Conservation (phyloP, 2,329 filamentous ascomycete genomes). For the Corniculantispora saksenae region DNA sequence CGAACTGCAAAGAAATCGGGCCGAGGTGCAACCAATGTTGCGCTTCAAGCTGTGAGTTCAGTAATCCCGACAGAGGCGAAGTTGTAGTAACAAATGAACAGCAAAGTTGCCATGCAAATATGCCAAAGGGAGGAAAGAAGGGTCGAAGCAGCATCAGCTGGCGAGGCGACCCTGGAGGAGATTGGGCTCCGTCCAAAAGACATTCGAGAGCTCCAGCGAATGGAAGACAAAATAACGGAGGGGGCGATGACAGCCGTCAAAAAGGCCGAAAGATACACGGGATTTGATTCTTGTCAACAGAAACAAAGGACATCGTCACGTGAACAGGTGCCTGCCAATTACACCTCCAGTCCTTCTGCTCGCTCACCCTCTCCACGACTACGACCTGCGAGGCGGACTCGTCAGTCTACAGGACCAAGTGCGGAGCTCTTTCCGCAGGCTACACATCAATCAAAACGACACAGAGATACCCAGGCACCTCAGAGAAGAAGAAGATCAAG, state of each 20-base stretch:
- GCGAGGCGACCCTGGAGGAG: not conserved
- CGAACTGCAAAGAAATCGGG: not conserved
- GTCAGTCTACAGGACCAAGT: not conserved
- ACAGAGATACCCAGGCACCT: not conserved
- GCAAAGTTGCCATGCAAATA: not conserved
- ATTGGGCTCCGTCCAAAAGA: not conserved
- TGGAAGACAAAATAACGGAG: not conserved
- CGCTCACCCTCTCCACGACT: not conserved
- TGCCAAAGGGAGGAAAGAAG: not conserved
- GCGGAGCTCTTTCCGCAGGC: not conserved
- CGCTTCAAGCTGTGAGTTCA: not conserved
- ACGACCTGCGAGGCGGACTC: not conserved
- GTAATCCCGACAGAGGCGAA: not conserved
- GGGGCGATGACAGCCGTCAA: not conserved
- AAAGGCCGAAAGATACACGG: not conserved
- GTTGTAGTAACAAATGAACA: not conserved
- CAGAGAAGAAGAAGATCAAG: not conserved
- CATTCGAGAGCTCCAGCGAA: slow-evolving; percentile 1
- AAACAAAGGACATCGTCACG: not conserved
- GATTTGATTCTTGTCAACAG: not conserved
- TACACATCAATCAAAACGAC: not conserved
- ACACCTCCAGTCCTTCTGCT: not conserved
- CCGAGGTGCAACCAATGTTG: not conserved
- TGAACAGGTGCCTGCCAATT: not conserved
- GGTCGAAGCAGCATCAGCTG: not conserved